Percentiles rank a stretch among this genome's conserved stretches.
Conservation (phyloP, 805 yeast genomes). For the Yarrowia sp. region DNA sequence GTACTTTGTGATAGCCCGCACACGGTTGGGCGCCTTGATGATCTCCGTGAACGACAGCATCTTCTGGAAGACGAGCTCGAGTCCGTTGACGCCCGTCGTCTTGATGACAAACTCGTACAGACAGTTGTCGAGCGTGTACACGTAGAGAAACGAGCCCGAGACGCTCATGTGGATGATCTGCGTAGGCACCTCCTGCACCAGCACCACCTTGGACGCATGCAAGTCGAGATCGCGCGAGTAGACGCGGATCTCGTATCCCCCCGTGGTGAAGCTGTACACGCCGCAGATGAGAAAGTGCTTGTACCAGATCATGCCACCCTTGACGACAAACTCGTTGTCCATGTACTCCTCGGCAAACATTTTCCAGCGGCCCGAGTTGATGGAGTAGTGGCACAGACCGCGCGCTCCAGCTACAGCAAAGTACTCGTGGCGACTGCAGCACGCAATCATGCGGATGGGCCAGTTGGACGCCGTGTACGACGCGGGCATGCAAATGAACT, state of each 20-base stretch:
- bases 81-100: constrained; percentile 24
- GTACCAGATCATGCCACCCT: constrained; percentile 44
- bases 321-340: constrained; percentile 40
- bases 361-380: constrained; percentile 49
- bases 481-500: constrained; percentile 47
- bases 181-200: constrained; percentile 36
- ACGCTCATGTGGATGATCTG: constrained; percentile 38
- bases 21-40: constrained; percentile 42
- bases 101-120: constrained; percentile 36
- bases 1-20: constrained; percentile 37
- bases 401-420: constrained; percentile 51
- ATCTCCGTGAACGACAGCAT: constrained; percentile 41
- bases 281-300: constrained; percentile 41
- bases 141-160: constrained; percentile 36
- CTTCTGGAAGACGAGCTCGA: constrained; percentile 35
- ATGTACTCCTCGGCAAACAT: constrained; percentile 41
- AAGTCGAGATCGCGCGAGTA: constrained; percentile 41
- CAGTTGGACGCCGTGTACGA: constrained; percentile 46
- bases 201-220: constrained; percentile 38
- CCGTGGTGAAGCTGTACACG: constrained; percentile 34
- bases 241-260: constrained; percentile 37
- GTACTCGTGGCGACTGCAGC: constrained; percentile 49
- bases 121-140: constrained; percentile 38
- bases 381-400: constrained; percentile 47
- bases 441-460: constrained; percentile 45